These are phyloP conservation scores for Penicillium crustosum DNA, from an alignment of 2,329 filamentous ascomycete species.

Conservation along the genomic window DNA sequence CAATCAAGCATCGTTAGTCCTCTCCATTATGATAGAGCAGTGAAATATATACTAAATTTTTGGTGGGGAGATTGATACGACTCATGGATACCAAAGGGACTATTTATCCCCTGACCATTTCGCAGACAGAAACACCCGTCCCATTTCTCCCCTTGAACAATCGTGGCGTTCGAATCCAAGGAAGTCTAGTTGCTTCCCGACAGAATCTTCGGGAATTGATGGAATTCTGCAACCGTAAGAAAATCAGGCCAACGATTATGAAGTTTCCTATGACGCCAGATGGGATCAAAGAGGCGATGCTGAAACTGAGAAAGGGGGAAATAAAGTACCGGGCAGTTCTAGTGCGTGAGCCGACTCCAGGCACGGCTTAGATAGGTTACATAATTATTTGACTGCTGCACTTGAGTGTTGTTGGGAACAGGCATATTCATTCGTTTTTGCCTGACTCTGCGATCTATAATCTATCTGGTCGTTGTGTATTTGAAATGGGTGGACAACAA, in stretches of 20 bases:
- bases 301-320: neutral
- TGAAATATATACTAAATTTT: neutral
- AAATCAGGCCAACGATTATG: neutral
- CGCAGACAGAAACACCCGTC: neutral
- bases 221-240: neutral
- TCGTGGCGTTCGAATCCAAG: neutral
- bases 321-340: neutral
- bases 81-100: neutral
- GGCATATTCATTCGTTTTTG: neutral
- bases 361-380: neutral
- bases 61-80: neutral
- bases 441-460: neutral
- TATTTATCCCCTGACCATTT: neutral
- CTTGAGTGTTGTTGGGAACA: neutral
- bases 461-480: neutral
- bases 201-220: neutral
- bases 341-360: neutral
- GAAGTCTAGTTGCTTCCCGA: neutral
- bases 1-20: neutral
- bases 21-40: neutral
- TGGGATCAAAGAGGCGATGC: neutral
- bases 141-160: neutral
- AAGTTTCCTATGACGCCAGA: neutral
- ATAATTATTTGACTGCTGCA: neutral
- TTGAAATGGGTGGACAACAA: neutral